Conservation (phyloP, 441 rosid genomes). For the Codiaeum variegatum region DNA sequence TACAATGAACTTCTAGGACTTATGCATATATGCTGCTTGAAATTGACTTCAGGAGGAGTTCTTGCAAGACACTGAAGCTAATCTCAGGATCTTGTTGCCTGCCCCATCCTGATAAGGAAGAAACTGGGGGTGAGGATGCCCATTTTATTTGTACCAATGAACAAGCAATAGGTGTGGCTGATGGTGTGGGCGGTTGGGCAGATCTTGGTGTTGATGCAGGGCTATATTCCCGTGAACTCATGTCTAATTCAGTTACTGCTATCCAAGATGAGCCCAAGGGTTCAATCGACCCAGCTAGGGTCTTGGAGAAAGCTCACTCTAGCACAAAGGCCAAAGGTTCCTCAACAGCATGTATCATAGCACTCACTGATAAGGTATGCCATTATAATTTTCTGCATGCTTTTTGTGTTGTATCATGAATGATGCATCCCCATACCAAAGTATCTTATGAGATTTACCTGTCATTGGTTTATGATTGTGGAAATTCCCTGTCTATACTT, state of each 20-base stretch:
- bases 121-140: slow-evolving; percentile 88
- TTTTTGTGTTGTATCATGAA: not conserved
- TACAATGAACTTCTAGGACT: not conserved
- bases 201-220: slow-evolving; percentile 83
- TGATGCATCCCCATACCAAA: not conserved
- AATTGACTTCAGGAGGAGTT: slow-evolving; percentile 38
- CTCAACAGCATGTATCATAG: slow-evolving; percentile 85
- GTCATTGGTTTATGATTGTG: not conserved
- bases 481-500: not conserved
- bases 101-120: slow-evolving; percentile 95
- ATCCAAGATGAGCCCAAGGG: slow-evolving; percentile 81
- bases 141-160: slow-evolving; percentile 78
- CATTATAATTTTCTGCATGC: not conserved
- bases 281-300: slow-evolving; percentile 70
- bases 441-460: not conserved
- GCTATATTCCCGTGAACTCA: slow-evolving; percentile 69
- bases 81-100: slow-evolving; percentile 78
- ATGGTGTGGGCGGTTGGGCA: slow-evolving; percentile 98
- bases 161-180: slow-evolving; percentile 86
- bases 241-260: slow-evolving; percentile 77
- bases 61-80: slow-evolving; percentile 49
- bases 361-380: slow-evolving; percentile 61
- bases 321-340: slow-evolving; percentile 80
- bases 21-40: slow-evolving; percentile 7
- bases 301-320: slow-evolving; percentile 76